Evolutionary conservation across 208 protist species (phyloP), one percentile per base, ranked within the genome.

Genomic region (Acanthamoeba triangularis): DNA sequence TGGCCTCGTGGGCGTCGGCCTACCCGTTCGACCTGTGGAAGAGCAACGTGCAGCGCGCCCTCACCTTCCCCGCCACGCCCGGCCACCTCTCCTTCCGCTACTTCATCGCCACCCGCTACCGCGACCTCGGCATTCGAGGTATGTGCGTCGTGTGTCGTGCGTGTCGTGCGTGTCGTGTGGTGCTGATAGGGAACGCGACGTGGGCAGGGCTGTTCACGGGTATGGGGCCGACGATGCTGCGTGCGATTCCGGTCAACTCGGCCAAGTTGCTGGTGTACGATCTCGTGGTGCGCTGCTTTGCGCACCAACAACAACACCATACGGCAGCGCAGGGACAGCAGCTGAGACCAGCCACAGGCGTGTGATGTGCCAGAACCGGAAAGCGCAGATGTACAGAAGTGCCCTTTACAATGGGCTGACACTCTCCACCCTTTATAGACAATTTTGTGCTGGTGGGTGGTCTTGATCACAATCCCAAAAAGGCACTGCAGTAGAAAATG

Each of bases 21-120:
- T 93, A 93, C 25, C 88, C 88, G 14, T 52, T 93, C 13, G 88
- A 93, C 30, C 65, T 93, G 59, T 93, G 88, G 88, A 93, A 93
- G 88, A 93, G 88, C 61, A 76, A 93, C 44, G 88, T 93, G 25
- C 88, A 93, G 49, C 35, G 63, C n/a, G 82, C 82, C 33, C 47
- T 69, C 30, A 23, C 7, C 47, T 90, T 90, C 56, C 82, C 82
- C 20, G 18, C 82, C 35, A 41, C 49, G n/a, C 82, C 82, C 3
- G 49, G 54, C 49, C 82, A 90, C 82, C 49, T 67, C 0, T 90
- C 82, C 54, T 90, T 90, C 56, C 56, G 49, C 54, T 37, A 35
- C 82, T 90, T 90, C 56, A 44, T 67, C 44, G 49, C 82, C 16
- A 37, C n/a, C 16, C 49, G 82, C 0, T 90, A 90, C 49, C 41